Percentiles rank a stretch among this genome's conserved stretches.
These are phyloP conservation scores for Candida bentonensis DNA, from an alignment of 805 yeast species.

Conservation along the genomic window DNA sequence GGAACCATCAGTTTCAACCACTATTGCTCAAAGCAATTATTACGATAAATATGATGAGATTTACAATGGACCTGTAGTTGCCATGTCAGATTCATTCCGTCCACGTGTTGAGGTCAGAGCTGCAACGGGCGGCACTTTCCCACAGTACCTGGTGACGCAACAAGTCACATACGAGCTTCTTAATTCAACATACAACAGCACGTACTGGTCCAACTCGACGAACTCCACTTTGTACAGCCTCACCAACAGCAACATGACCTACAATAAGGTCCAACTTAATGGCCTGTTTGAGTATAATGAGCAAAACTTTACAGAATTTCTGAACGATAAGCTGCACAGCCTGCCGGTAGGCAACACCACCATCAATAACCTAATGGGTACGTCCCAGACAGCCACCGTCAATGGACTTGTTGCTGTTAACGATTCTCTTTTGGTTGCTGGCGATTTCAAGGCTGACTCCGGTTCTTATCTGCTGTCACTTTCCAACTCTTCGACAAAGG, in stretches of 20 bases:
- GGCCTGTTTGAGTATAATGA: constrained; percentile 76
- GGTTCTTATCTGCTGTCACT: constrained; percentile 2
- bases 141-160: background rate
- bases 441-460: constrained; percentile 27
- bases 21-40: constrained; percentile 69
- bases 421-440: constrained; percentile 31
- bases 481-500: background rate
- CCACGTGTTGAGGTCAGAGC: constrained; percentile 34
- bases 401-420: constrained; percentile 20
- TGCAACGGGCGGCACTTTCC: constrained; percentile 11
- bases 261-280: constrained; percentile 28
- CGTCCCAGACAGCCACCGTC: constrained; percentile 27
- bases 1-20: constrained; percentile 23
- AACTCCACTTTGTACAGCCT: constrained; percentile 26
- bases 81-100: constrained; percentile 20
- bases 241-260: constrained; percentile 5
- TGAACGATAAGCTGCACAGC: constrained; percentile 10
- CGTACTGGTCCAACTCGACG: constrained; percentile 13
- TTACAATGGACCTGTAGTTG: constrained; percentile 53
- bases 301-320: constrained; percentile 40
- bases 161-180: constrained; percentile 18
- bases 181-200: constrained; percentile 27
- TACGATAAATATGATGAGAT: constrained; percentile 68
- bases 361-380: constrained; percentile 24
- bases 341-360: constrained; percentile 35